phyloP scores from a whole-genome alignment of 1,284 basidiomycete species.

The Phellopilus nigrolimitatus region DNA sequence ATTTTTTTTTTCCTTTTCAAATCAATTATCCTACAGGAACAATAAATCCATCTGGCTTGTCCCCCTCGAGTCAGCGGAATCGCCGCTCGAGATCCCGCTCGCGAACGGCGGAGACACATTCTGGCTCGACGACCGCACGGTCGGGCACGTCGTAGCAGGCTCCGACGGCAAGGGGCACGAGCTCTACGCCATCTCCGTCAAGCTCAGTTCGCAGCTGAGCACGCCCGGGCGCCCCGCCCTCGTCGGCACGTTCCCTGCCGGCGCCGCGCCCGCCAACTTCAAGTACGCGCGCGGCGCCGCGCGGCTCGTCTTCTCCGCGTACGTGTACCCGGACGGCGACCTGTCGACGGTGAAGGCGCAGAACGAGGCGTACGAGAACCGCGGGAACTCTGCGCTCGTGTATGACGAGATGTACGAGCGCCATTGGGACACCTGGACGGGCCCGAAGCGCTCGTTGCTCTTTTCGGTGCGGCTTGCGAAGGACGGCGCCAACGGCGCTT shows the following conservation, averaged over 20 bases:
- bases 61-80: slow-evolving; percentile 45
- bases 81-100: slow-evolving; percentile 44
- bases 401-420: slow-evolving; percentile 76
- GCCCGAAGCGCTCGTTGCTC: slow-evolving; percentile 63
- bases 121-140: slow-evolving; percentile 66
- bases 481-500: slow-evolving; percentile 41
- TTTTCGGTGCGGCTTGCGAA: slow-evolving; percentile 59
- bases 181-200: slow-evolving; percentile 54
- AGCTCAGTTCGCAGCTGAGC: slow-evolving; percentile 31
- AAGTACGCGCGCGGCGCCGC: slow-evolving; percentile 48
- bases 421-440: slow-evolving; percentile 89
- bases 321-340: slow-evolving; percentile 71
- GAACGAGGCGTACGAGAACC: slow-evolving; percentile 65
- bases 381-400: slow-evolving; percentile 71
- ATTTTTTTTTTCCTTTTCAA: background rate
- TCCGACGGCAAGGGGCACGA: slow-evolving; percentile 42
- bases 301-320: slow-evolving; percentile 69
- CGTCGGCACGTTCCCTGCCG: slow-evolving; percentile 62
- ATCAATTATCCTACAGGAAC: slow-evolving; percentile 43
- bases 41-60: slow-evolving; percentile 62
- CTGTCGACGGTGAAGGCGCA: slow-evolving; percentile 59
- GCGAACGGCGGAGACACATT: slow-evolving; percentile 50
- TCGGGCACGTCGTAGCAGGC: slow-evolving; percentile 59
- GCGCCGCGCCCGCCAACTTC: slow-evolving; percentile 58
- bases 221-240: slow-evolving; percentile 33